These are phyloP conservation scores for Rhizopogon vinicolor DNA, from an alignment of 768 basidiomycete species.

Conservation along the genomic window DNA sequence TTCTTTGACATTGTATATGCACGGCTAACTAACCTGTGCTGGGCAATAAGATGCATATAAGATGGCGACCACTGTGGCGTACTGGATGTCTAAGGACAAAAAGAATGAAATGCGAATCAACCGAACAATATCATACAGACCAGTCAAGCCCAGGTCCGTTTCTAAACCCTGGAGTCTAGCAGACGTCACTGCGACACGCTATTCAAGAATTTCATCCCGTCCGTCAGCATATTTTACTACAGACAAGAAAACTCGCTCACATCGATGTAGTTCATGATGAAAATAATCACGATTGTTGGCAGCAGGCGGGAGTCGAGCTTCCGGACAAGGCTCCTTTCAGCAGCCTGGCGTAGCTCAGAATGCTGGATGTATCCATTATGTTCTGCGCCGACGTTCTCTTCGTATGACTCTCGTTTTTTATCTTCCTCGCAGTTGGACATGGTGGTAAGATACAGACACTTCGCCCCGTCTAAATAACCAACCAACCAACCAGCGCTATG, in stretches of 20 bases:
- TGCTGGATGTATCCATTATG: background rate
- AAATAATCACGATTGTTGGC: constrained; percentile 54
- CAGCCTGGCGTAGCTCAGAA: constrained; percentile 5
- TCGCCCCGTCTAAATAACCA: background rate
- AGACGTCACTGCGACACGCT: constrained; percentile 49
- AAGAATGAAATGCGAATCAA: background rate
- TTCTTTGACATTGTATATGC: background rate
- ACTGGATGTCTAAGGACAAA: constrained; percentile 42
- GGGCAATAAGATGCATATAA: constrained; percentile 61
- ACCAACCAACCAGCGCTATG: background rate
- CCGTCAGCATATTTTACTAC: background rate
- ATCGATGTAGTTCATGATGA: constrained; percentile 67
- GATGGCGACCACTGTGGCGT: constrained; percentile 49
- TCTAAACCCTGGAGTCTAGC: constrained; percentile 49
- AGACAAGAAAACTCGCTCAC: constrained; percentile 25
- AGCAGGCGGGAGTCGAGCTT: constrained; percentile 54
- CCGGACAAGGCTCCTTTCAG: constrained; percentile 36
- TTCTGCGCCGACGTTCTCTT: background rate
- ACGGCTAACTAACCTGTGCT: constrained; percentile 39
- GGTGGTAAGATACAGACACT: background rate
- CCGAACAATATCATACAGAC: constrained; percentile 17
- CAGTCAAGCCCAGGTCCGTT: constrained; percentile 41
- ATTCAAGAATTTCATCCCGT: background rate
- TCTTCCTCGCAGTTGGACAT: constrained; percentile 12
- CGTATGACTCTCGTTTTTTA: constrained; percentile 11